Evolutionary conservation across 2,329 filamentous ascomycete genomes (phyloP), one percentile per base, ranked within the genome.

Genomic region (Didymella arachidicola): DNA sequence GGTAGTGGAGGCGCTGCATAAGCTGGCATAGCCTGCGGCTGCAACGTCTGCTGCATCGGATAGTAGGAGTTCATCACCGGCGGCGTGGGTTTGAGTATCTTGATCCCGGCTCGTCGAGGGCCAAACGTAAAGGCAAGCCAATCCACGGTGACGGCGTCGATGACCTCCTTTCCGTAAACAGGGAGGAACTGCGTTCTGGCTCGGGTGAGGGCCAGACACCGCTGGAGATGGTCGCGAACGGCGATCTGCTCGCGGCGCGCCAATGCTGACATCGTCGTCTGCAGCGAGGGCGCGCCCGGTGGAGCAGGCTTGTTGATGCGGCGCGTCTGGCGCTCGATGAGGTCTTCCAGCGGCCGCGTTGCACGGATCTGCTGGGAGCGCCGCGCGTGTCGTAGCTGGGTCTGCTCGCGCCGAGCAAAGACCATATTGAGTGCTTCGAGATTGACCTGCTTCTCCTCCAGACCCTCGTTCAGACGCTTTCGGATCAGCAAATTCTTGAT

Each of bases 391-490:
- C 93, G 81, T 63, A 88, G 84, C 12, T 86, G 83, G 39, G 66
- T 73, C 29, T 67, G 63, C 71, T 96, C 92, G 62, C 90, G 83
- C 36, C 83, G 85, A 0, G 90, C 86, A 0, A 92, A 92, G 0
- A 92, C 82, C 26, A 97, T 81, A 66, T 95, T 95, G 41, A 96
- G 82, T 60, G 96, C 93, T 53, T 89, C 84, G 16, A 96, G 77
- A 73, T 88, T 90, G 16, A 93, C 87, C 11, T 80, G 82, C 45
- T 81, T 84, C 78, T 91, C 88, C 0, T 85, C 83, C 45, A 86
- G 81, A 34, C 85, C 78, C 19, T 83, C 80, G n/a, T 92, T 78
- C 7, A 96, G 76, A 16, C 85, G 85, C 49, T 83, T 84, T 19
- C 90, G 86, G 42, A 98, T 80, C 26, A 91, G 81, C 2, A 86